Conservation (phyloP, 768 basidiomycete species). For the Xerocomellus amylosporus region DNA sequence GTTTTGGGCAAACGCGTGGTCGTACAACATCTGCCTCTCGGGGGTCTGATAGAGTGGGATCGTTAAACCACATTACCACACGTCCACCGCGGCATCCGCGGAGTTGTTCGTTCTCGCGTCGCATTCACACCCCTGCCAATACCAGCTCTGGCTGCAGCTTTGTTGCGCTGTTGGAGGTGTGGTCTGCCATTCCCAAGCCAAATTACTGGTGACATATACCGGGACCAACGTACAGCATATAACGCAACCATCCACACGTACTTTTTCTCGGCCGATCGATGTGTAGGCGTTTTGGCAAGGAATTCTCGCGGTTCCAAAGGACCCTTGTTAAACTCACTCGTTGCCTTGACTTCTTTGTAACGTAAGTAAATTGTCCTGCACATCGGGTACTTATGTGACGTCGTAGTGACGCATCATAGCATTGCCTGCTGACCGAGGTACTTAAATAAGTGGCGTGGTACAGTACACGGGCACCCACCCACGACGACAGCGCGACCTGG, state of each 20-base stretch:
- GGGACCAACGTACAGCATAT: background rate
- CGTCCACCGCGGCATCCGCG: slow-evolving; percentile 13
- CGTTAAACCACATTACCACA: slow-evolving; percentile 7
- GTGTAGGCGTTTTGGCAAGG: background rate
- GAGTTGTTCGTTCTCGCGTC: slow-evolving; percentile 9
- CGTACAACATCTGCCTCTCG: slow-evolving; percentile 89
- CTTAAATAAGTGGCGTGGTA: background rate
- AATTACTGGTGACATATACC: background rate
- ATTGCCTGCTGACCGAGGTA: slow-evolving; percentile 5
- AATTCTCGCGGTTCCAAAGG: background rate
- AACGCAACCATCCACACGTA: slow-evolving; percentile 1
- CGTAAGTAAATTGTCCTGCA: slow-evolving; percentile 10
- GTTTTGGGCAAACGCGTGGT: slow-evolving; percentile 94
- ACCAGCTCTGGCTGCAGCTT: background rate
- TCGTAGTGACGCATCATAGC: background rate
- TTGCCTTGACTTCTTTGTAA: slow-evolving; percentile 15
- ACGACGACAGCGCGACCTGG: background rate
- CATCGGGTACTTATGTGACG: background rate
- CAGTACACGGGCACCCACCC: background rate
- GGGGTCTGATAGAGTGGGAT: slow-evolving; percentile 75
- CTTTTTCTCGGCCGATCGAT: background rate
- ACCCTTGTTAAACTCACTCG: background rate
- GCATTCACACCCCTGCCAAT: slow-evolving; percentile 19
- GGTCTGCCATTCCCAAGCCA: slow-evolving; percentile 12
- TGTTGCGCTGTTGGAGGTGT: slow-evolving; percentile 1